These are phyloP conservation scores for Tetradesmus lagerheimii DNA, from an alignment of 139 green algal genomes.

Conservation along the genomic window DNA sequence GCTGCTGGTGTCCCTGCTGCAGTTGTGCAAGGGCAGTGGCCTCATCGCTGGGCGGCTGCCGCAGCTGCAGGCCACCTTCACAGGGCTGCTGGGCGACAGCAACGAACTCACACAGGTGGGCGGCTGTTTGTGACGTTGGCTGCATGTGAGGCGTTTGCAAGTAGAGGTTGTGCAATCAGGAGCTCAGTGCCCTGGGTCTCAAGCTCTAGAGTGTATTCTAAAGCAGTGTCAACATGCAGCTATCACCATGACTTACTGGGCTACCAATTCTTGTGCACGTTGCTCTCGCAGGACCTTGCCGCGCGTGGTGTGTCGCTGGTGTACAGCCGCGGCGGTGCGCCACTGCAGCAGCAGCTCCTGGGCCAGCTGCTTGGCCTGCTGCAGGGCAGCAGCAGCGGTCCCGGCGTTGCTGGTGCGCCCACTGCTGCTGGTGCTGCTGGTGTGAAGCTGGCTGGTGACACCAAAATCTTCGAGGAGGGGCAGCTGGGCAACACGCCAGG, in stretches of 20 bases:
- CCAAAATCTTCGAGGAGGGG: constrained; percentile 50
- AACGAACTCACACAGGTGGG: constrained; percentile 87
- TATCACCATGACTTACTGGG: too few species aligned
- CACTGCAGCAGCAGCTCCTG: constrained; percentile 74
- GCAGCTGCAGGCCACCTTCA: constrained; percentile 78
- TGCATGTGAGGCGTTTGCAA: too few species aligned
- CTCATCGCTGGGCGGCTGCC: constrained; percentile 69
- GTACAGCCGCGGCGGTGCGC: constrained; percentile 79
- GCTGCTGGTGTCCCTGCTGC: constrained; percentile 88
- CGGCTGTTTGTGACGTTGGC: too few species aligned
- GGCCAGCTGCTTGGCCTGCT: constrained; percentile 64
- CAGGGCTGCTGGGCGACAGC: constrained; percentile 81
- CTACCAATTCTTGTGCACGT: too few species aligned
- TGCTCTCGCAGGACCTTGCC: constrained; percentile 75
- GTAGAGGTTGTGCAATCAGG: too few species aligned
- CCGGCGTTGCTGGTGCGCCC: background rate
- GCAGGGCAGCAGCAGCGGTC: constrained; percentile 43
- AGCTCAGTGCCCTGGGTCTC: too few species aligned
- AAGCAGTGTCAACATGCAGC: too few species aligned
- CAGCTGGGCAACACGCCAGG: constrained; percentile 45
- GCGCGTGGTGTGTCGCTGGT: constrained; percentile 82
- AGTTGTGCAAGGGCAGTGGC: constrained; percentile 66
- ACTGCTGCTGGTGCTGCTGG: constrained; percentile 9
- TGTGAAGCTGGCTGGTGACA: constrained; percentile 79
- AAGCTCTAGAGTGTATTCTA: too few species aligned